Evolutionary conservation across 768 basidiomycete species (phyloP), one percentile per base, ranked within the genome.

Genomic region (Tephrocybe sp.): DNA sequence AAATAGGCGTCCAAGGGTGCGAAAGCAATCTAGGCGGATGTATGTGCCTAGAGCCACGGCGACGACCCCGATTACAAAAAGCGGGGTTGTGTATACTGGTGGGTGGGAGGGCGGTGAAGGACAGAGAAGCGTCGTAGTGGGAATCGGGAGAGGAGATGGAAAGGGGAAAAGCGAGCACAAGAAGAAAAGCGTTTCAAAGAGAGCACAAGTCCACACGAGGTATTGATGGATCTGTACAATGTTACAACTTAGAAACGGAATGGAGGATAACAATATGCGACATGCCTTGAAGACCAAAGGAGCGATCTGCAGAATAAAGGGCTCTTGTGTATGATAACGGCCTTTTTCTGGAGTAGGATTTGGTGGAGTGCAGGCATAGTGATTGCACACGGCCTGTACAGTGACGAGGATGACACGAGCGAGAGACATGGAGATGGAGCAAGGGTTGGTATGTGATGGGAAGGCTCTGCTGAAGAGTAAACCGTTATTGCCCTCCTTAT

Each of bases 331-430:
- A 57, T 78, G 72, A 56, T 76, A 79, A 10, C 78, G 75, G 23
- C 65, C 68, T 43, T 75, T 76, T 26, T 59, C 45, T 5, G 71
- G 73, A 0, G 78, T 76, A 20, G 73, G 76, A 57, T 78, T 76
- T 1, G 78, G 78, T 0, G 78, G 76, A 3, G 72, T 72, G 58
- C 68, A 75, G 3, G 78, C 78, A 5, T 67, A 54, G 48, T 77
- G 71, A 54, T 77, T 75, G 65, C 64, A 66, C 39, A 67, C 30
- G 17, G 74, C 74, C 52, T 80, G 77, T 33, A 70, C 49, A 30
- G 65, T 56, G 57, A 75, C 62, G 51, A 79, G 71, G 12, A 63
- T 51, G 20, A 74, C 63, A 26, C 78, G 71, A 44, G 67, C 39
- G 46, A 74, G 57, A 40, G 72, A 68, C 77, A 79, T 77, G 35